Evolutionary conservation across 495 filamentous ascomycete genomes (phyloP).

Genomic region (Tuber aestivum): DNA sequence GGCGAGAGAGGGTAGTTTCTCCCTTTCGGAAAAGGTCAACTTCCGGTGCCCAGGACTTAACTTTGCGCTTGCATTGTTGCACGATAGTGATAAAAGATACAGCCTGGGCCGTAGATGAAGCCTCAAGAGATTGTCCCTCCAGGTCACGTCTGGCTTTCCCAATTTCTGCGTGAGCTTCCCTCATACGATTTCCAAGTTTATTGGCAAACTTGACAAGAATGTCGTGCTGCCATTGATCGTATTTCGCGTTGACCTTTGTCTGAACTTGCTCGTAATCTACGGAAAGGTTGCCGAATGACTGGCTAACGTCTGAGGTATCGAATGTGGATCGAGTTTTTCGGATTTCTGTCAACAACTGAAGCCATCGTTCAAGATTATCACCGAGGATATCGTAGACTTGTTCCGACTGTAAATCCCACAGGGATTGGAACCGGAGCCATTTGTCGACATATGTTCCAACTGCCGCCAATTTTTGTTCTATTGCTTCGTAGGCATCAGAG

Average conservation of each 20-base stretch:
- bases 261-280: constrained; percentile 98
- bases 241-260: constrained; percentile 94
- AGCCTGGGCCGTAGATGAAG: constrained; percentile 87
- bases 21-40: constrained; percentile 92
- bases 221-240: constrained; percentile 99
- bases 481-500: constrained; percentile 65
- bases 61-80: constrained; percentile 88
- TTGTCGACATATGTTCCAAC: constrained; percentile 84
- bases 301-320: constrained; percentile 86
- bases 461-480: constrained; percentile 70
- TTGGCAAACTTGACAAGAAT: constrained; percentile 86
- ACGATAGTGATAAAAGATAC: constrained; percentile 98
- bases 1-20: constrained; percentile 78
- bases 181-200: constrained; percentile 81
- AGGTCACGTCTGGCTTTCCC: constrained; percentile 81
- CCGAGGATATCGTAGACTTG: constrained; percentile 86
- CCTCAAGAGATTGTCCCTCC: constrained; percentile 82
- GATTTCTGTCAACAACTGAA: constrained; percentile 91
- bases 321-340: constrained; percentile 88
- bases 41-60: constrained; percentile 87
- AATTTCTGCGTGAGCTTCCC: constrained; percentile 80
- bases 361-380: constrained; percentile 86
- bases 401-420: constrained; percentile 95
- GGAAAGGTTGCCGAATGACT: constrained; percentile 83
- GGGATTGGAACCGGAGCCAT: constrained; percentile 96